Evolutionary conservation across 257 asterid genomes (phyloP), one percentile per base, ranked within the genome.

Genomic region (Solanum corneliomulleri): DNA sequence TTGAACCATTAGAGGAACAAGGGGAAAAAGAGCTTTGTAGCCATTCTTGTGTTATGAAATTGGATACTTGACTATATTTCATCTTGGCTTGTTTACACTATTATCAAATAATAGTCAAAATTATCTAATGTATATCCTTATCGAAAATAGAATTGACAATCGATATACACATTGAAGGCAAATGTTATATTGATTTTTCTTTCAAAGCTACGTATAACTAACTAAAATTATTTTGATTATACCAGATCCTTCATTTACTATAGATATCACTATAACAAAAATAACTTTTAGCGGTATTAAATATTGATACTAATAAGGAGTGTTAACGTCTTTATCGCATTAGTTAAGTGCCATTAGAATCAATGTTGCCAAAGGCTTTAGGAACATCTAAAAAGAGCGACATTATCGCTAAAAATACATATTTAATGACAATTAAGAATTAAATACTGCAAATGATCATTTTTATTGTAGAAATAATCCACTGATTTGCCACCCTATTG

Each of bases 11-110:
- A 7, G 91, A 88, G 35, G 95, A 92, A 77, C 89, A 88, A 25
- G 92, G 91, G 21, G 94, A 89, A 49, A 94, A 92, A 85, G 92
- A 90, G 86, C 89, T 94, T 0, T 94, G 95, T 35, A 91, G 92
- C 8, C 95, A 91, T 33, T 88, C 93, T 15, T 92, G 95, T 70
- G 93, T 94, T 7, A 90, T 86, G 88, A 90, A 45, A 39, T 33
- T 71, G 13, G n/a, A 71, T 71, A 16, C 44, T 71, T 71, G 78
- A 33, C 37, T 18, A 71, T 71, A 6, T 37, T 37, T 18, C 14
- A 71, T 71, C 27, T 16, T 29, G 41, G 6, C 41, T 21, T 68
- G 18, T 14, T 68, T 14, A 11, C 39, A 14, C 21, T 68, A 68
- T 68, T 6, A 29, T 6, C 4, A 68, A 7, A 27, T 68, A 68